These are phyloP conservation scores for Wallacemonas sp. DNA, from an alignment of 208 protist species.

Conservation along the genomic window DNA sequence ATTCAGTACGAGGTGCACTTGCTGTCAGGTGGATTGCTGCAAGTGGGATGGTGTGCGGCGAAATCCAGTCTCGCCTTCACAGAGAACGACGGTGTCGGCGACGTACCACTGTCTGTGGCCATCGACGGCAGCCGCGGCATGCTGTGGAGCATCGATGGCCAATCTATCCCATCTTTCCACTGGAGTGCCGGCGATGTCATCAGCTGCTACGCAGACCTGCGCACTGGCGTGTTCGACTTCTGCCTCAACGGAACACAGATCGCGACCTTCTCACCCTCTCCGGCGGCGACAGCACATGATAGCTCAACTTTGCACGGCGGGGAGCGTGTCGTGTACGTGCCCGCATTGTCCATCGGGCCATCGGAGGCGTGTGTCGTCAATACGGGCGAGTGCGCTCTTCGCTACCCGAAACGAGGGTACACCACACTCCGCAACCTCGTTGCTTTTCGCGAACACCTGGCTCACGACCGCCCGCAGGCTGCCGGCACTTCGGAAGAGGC, in stretches of 20 bases:
- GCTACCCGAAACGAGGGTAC: constrained; percentile 16
- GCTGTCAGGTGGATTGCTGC: constrained; percentile 22
- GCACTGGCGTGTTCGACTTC: constrained; percentile 22
- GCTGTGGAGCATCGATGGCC: constrained; percentile 23
- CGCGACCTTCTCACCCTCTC: constrained; percentile 10
- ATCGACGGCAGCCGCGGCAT: constrained; percentile 19
- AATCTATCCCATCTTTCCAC: constrained; percentile 4
- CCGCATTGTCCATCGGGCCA: constrained; percentile 18
- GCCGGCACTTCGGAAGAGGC: neutral
- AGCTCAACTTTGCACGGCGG: too few relatives aligned
- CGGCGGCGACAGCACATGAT: too few relatives aligned
- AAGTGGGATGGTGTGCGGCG: constrained; percentile 31
- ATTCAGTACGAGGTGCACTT: constrained; percentile 33
- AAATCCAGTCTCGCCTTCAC: constrained; percentile 12
- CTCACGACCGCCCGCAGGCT: neutral
- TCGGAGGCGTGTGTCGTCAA: constrained; percentile 28
- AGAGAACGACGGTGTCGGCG: constrained; percentile 28
- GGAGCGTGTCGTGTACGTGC: constrained; percentile 19
- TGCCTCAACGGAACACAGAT: constrained; percentile 18
- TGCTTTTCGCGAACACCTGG: neutral
- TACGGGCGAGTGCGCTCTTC: constrained; percentile 20
- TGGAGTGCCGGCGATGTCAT: constrained; percentile 26
- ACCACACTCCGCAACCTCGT: neutral
- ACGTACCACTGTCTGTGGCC: constrained; percentile 29
- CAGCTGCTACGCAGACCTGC: constrained; percentile 25